Evolutionary conservation across 192 early-diverging fungal species (phyloP).

Genomic region (Linnemannia elongata): DNA sequence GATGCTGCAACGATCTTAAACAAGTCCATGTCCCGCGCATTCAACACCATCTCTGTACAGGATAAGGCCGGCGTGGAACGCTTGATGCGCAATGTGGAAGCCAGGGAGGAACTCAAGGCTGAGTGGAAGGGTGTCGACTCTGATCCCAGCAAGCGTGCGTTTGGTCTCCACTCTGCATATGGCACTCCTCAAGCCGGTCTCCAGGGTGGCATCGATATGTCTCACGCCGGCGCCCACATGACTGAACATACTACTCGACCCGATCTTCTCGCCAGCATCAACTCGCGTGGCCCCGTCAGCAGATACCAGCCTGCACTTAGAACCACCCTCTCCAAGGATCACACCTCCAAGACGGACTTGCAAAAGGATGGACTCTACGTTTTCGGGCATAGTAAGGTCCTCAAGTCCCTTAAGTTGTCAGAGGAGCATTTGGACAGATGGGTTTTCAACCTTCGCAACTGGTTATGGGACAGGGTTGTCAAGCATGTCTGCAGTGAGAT

Average conservation of each 20-base stretch:
- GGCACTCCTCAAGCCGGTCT: conserved; percentile 21
- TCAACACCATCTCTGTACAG: conserved; percentile 34
- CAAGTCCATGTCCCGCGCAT: conserved; percentile 46
- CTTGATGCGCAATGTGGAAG: conserved; percentile 47
- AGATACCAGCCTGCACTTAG: conserved; percentile 45
- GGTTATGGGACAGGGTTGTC: conserved; percentile 47
- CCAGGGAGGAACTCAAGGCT: conserved; percentile 36
- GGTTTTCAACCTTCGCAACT: conserved; percentile 51
- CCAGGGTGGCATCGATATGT: conserved; percentile 29
- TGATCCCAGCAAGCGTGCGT: conserved; percentile 35
- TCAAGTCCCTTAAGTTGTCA: conserved; percentile 44
- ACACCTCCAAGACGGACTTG: conserved; percentile 49
- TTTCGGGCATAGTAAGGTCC: conserved; percentile 41
- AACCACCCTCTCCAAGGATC: conserved; percentile 54
- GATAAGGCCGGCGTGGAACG: conserved; percentile 37
- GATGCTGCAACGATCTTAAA: conserved; percentile 49
- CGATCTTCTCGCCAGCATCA: conserved; percentile 26
- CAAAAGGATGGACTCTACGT: conserved; percentile 54
- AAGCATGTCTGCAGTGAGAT: conserved; percentile 36
- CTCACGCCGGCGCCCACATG: conserved; percentile 10
- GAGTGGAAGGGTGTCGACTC: conserved; percentile 37
- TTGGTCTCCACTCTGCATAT: conserved; percentile 31
- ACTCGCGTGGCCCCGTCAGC: conserved; percentile 19
- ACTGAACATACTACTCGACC: conserved; percentile 20
- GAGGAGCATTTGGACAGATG: conserved; percentile 49